Base-by-base conservation (phyloP, 148 eudicot species). In the Persicaria maculosa region DNA sequence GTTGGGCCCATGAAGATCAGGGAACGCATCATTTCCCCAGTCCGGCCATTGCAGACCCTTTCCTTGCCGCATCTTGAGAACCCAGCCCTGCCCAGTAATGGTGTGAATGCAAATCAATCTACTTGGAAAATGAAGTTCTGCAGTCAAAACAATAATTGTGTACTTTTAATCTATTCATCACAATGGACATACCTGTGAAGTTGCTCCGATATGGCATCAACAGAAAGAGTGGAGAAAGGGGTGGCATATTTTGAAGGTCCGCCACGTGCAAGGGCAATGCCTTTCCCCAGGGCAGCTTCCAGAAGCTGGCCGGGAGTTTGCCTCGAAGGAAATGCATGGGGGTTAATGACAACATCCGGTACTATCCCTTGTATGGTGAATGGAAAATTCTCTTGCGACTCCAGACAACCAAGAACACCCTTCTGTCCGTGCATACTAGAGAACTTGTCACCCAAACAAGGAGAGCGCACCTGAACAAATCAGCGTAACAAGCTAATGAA, bases 401-500 rank as follows among this genome's bases (percentile, higher is more conserved):
- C 99, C 68, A 95, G 68, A 79, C 77, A 90, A 61, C 99, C 99
- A 15, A 95, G 83, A 54, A 95, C 99, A 77, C 99, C 97, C 80
- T 94, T 94, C 73, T 94, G 98, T 61, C 98, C 98, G 54, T 94
- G 98, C 98, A 94, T 94, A 79, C 91, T 88, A 0, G 99, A 92
- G 72, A 95, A 95, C 77, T 95, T 95, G 81, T 92, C 99, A 22
- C 99, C 99, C 62, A 95, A 92, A 72, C 94, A 86, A 4, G 99
- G 99, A 14, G 86, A 79, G 40, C 99, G 96, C 80, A 91, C 91
- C 98, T 94, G 81, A 70, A 78, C 58, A 50, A 76, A 40, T 65
- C 70, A 65, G 17, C 52, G 40, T 31, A 31, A 48, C 9, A 48
- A 40, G 69, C 19, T 64, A 64, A 61, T 64, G 7, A 64, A 12